phyloP scores from a whole-genome alignment of 257 asterid genomes.

The Handroanthus guayacan region DNA sequence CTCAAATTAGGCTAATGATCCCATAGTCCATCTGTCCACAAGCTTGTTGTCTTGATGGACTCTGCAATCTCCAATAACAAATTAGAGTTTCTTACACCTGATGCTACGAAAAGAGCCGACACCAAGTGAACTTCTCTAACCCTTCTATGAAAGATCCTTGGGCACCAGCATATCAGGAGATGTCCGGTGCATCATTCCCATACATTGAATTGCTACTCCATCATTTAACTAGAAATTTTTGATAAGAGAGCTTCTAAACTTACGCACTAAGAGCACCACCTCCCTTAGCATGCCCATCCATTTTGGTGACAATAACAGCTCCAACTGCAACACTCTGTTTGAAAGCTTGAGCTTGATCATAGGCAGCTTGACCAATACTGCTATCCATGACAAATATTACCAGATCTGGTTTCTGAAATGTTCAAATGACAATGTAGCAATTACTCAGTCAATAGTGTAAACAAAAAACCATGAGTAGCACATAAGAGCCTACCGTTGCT shows the following conservation, averaged over 20 bases:
- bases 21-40: neutral
- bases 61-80: neutral
- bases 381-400: slow-evolving; percentile 98
- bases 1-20: neutral
- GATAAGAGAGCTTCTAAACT: slow-evolving; percentile 43
- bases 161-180: neutral
- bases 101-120: neutral
- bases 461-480: neutral
- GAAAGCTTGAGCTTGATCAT: slow-evolving; percentile 98
- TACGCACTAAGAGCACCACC: slow-evolving; percentile 99
- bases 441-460: slow-evolving; percentile 14
- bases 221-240: slow-evolving; percentile 6
- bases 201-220: neutral
- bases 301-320: slow-evolving; percentile 95
- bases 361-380: slow-evolving; percentile 99
- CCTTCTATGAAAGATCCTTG: slow-evolving; percentile 3
- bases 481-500: slow-evolving; percentile 65
- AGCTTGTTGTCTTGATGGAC: neutral
- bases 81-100: neutral
- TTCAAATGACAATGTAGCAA: slow-evolving; percentile 26
- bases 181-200: neutral
- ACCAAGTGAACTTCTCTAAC: slow-evolving; percentile 5
- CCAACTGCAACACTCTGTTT: slow-evolving; percentile 98
- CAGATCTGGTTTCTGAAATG: slow-evolving; percentile 92
- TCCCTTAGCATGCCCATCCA: slow-evolving; percentile 99